A percentile compares a stretch with the other conserved stretches of the same genome.
Conservation (phyloP, 2,329 filamentous ascomycete species). For the Fusarium neocosmosporiellum region DNA sequence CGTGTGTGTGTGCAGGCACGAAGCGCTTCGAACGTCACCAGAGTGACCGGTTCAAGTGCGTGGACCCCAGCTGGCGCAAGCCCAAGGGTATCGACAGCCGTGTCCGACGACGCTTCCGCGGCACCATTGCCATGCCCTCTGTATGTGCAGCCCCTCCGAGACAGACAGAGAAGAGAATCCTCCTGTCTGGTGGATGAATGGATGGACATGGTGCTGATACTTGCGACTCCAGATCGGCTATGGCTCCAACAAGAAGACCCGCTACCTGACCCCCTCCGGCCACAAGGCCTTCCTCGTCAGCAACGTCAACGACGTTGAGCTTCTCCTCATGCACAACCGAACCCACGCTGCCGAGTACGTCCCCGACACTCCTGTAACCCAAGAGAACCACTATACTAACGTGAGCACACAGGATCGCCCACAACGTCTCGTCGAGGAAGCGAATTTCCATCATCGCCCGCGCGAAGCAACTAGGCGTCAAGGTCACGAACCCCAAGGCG, state of each 20-base stretch:
- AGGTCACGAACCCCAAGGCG: constrained; percentile 99
- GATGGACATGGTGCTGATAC: constrained; percentile 28
- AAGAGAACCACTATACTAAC: constrained; percentile 13
- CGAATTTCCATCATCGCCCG: constrained; percentile 97
- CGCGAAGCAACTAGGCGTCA: constrained; percentile 98
- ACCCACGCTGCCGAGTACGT: constrained; percentile 98
- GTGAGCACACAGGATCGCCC: constrained; percentile 82
- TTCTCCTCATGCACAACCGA: constrained; percentile 99
- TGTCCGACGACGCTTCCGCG: constrained; percentile 97
- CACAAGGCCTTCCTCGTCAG: constrained; percentile 99
- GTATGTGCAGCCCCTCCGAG: constrained; percentile 68
- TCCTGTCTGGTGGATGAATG: not conserved
- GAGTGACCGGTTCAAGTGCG: constrained; percentile 95
- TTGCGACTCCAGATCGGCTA: constrained; percentile 83
- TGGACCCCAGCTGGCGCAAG: constrained; percentile 95
- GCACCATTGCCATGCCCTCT: constrained; percentile 96
- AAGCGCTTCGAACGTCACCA: constrained; percentile 98
- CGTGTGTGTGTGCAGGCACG: constrained; percentile 69
- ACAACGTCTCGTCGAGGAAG: constrained; percentile 98
- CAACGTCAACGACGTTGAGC: constrained; percentile 95
- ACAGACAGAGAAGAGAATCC: constrained; percentile 8
- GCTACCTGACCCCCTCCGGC: constrained; percentile 98
- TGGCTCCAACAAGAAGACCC: constrained; percentile 99
- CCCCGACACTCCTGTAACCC: not conserved
- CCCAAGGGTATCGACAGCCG: constrained; percentile 99